Evolutionary conservation across 1,284 basidiomycete species (phyloP), one percentile per base, ranked within the genome.

Genomic region (Moniliophthora roreri): DNA sequence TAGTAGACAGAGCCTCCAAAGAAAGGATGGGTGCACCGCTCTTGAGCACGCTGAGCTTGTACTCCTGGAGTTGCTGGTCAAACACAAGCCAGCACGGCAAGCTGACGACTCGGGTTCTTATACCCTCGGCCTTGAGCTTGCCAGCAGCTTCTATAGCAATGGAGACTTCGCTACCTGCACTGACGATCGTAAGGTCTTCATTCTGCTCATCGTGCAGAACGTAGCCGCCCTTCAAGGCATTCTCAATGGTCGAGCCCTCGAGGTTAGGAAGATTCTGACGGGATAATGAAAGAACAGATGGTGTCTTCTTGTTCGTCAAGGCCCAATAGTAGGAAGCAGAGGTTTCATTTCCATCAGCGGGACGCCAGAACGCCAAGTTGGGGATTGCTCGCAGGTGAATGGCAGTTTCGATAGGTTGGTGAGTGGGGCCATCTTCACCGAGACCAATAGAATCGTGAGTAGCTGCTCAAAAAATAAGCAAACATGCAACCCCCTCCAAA

Each of bases 341-440:
- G 35, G 91, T 93, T 79, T 96, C 95, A 70, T 96, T 95, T 42
- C 94, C 94, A 69, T 97, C 93, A 38, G 93, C 93, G 6, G 93
- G 92, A 56, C 91, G 85, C 91, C 91, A 93, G 79, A 94, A 91
- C 56, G 87, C 88, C 53, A 93, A 72, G 79, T 97, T 97, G 63
- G 95, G 95, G 56, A 85, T 84, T 21, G 95, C 89, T 62, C 95
- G 91, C 69, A 97, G 80, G 71, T 90, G 90, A 52, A 84, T 86
- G 57, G 84, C 91, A 37, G 91, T 93, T 77, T 97, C 95, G 56
- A 96, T 80, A 55, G 94, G 95, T 72, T 97, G 95, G 72, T 98
- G 95, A 48, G 95, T 98, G 50, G 95, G 95, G 44, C 95, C 95
- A 64, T 98, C 95, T 74, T 98, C 95, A 60, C 93, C 91, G 50